Evolutionary conservation across 1,139 yeast genomes (phyloP), one percentile per base, ranked within the genome.

Genomic region (Diutina sp.): DNA sequence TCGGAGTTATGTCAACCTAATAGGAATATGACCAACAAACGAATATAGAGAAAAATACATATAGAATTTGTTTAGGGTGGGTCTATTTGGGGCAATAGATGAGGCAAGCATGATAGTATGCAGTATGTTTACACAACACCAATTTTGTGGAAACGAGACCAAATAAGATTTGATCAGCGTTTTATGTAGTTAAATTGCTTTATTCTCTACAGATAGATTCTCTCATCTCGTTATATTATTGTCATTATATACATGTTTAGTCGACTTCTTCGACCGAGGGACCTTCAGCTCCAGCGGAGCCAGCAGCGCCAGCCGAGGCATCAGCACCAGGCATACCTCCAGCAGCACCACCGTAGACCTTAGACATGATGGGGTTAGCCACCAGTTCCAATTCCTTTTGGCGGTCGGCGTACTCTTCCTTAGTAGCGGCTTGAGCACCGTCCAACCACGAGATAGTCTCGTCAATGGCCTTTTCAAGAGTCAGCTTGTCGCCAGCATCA

Each of bases 401-500:
- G 3, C 46, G 18, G n/a, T 45, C 50, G 14, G 29, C 44, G 14
- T 53, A 53, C 18, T 53, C 55, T 6, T 53, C 55, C 9, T 28
- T 53, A 4, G 50, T n/a, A 4, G 55, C 55, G 3, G 29, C 11
- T 28, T 53, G 48, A 8, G 51, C 8, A n/a, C 6, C 9, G 35
- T 53, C 55, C 41, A 53, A 45, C 55, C 55, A 53, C 12, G 48
- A 14, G n/a, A 28, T 53, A 14, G 44, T 45, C 11, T 53, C 55
- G 11, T 28, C 30, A 14, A 53, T 53, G 11, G 55, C 55, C 50
- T 53, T 50, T 59, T 63, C 41, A 64, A 65, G 53, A 29, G 53
- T 18, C 59, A 64, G 9, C 47, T 61, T n/a, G 61, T 67, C 4
- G 58, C 65, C 47, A 63, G 88, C 14, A 47, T 75, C 12, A 83